Conservation (phyloP, 1,284 basidiomycete species). For the Ustilago nuda region DNA sequence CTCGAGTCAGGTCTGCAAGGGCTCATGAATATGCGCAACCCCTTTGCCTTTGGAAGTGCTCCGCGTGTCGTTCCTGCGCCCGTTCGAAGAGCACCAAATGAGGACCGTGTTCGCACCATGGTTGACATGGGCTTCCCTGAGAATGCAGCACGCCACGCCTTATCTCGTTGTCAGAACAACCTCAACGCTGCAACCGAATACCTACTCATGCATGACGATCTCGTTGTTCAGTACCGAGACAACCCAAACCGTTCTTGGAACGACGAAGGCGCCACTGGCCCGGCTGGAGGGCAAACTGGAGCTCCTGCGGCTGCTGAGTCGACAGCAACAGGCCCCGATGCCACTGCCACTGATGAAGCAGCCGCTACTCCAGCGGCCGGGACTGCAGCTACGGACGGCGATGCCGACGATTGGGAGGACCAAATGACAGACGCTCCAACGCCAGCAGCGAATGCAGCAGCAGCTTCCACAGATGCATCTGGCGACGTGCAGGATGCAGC, state of each 20-base stretch:
- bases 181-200: constrained; percentile 89
- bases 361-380: constrained; percentile 49
- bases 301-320: constrained; percentile 16
- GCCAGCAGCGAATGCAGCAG: constrained; percentile 21
- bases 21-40: constrained; percentile 37
- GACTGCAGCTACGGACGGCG: constrained; percentile 29
- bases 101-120: constrained; percentile 78
- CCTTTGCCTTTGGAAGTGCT: constrained; percentile 41
- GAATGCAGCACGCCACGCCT: constrained; percentile 82
- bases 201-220: constrained; percentile 74
- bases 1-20: constrained; percentile 21
- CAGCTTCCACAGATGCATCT: constrained; percentile 36
- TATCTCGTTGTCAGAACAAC: constrained; percentile 87
- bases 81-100: constrained; percentile 53
- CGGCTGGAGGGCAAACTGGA: constrained; percentile 2
- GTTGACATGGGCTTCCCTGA: constrained; percentile 97
- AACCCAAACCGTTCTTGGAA: constrained; percentile 44
- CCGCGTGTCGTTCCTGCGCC: constrained; percentile 32
- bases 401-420: constrained; percentile 32
- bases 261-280: constrained; percentile 17
- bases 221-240: constrained; percentile 45
- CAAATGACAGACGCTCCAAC: constrained; percentile 53
- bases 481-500: constrained; percentile 38
- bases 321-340: constrained; percentile 47
- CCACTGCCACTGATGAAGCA: constrained; percentile 64